Evolutionary conservation across 2,329 filamentous ascomycete species (phyloP).

Genomic region (Chlorencoelia australis): DNA sequence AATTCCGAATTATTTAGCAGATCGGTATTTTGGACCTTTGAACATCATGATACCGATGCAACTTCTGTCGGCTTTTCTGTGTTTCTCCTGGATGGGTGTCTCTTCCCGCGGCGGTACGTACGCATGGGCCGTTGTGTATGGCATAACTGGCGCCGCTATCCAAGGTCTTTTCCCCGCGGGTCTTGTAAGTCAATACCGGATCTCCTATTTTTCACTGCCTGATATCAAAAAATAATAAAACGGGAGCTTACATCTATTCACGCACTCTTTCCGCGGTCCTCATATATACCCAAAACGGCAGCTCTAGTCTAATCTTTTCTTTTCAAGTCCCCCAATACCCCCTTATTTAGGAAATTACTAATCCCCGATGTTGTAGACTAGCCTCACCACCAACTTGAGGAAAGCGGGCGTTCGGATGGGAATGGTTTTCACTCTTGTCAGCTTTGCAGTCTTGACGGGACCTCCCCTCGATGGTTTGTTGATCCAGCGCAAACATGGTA

Average conservation of each 20-base stretch:
- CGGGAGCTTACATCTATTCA: too few relatives aligned
- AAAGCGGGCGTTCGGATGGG: conserved; percentile 47
- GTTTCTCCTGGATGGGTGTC: conserved; percentile 42
- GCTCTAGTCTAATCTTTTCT: too few relatives aligned
- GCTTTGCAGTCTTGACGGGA: conserved; percentile 43
- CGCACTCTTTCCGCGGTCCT: too few relatives aligned
- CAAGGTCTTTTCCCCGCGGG: conserved; percentile 44
- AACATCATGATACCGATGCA: conserved; percentile 40
- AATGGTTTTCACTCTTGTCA: conserved; percentile 42
- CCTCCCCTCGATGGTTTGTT: conserved; percentile 44
- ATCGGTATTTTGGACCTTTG: conserved; percentile 39
- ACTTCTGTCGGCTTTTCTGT: conserved; percentile 24
- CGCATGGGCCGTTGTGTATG: conserved; percentile 41
- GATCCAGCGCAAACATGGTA: conserved; percentile 34
- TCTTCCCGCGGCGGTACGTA: conserved; percentile 34
- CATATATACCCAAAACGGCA: too few relatives aligned
- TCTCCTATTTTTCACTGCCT: too few relatives aligned
- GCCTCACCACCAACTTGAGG: conserved; percentile 41
- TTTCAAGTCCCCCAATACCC: too few relatives aligned
- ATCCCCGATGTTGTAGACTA: too few relatives aligned
- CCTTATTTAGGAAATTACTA: too few relatives aligned
- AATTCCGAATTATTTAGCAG: conserved; percentile 37
- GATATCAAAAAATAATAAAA: too few relatives aligned
- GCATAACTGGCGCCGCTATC: conserved; percentile 38
- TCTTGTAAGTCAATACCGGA: conserved; percentile 35